Conservation (phyloP, 2,329 filamentous ascomycete genomes). For the Aspergillus sp. region DNA sequence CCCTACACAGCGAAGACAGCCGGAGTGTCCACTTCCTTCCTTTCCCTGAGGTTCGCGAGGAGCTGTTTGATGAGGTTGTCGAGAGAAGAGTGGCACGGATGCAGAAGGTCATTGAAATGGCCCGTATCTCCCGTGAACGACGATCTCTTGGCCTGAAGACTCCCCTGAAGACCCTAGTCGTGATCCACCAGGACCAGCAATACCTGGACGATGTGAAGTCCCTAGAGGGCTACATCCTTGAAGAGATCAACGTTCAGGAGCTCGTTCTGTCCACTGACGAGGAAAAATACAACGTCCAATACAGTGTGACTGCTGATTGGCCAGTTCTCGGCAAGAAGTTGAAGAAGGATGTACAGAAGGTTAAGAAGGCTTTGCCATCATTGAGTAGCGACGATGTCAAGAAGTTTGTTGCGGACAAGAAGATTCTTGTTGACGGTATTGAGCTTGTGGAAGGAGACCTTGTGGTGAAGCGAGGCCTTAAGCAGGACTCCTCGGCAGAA, state of each 20-base stretch:
- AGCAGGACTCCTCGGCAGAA: conserved; percentile 68
- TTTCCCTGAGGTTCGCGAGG: conserved; percentile 84
- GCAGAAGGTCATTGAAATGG: conserved; percentile 94
- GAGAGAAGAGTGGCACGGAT: conserved; percentile 86
- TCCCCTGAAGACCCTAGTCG: conserved; percentile 82
- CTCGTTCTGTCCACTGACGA: conserved; percentile 83
- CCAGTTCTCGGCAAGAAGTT: conserved; percentile 94
- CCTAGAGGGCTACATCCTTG: conserved; percentile 81
- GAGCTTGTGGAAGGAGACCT: conserved; percentile 79
- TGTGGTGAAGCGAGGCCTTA: conserved; percentile 75
- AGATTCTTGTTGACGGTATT: conserved; percentile 83
- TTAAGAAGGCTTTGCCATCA: conserved; percentile 83
- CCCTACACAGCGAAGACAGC: conserved; percentile 67
- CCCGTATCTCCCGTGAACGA: conserved; percentile 80
- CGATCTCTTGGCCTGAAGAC: conserved; percentile 84
- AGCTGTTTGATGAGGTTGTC: conserved; percentile 82
- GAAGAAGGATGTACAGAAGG: conserved; percentile 88
- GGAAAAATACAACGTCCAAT: conserved; percentile 86
- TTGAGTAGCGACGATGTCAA: conserved; percentile 81
- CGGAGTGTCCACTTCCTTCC: conserved; percentile 89
- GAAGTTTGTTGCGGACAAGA: conserved; percentile 69
- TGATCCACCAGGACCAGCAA: conserved; percentile 79
- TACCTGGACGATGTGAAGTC: conserved; percentile 86
- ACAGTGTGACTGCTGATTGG: conserved; percentile 89
- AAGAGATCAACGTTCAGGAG: conserved; percentile 89